A percentile compares a stretch with the other conserved stretches of the same genome.
These are phyloP conservation scores for Chlamydomonas asymmetrica DNA, from an alignment of 139 green algal species.

Conservation along the genomic window DNA sequence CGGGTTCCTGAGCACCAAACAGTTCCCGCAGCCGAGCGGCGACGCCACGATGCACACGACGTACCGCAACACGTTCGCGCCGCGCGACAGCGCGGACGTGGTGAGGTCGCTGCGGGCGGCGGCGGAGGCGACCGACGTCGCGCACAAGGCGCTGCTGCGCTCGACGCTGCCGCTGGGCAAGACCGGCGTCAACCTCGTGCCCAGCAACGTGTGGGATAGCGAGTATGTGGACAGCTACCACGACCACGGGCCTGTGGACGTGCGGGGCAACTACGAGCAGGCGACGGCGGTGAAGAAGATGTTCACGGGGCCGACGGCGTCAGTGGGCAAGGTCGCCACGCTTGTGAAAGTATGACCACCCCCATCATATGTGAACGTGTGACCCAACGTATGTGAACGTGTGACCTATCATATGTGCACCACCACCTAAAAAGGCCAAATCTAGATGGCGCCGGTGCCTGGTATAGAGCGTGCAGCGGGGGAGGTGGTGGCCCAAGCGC, in stretches of 20 bases:
- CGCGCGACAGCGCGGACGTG: constrained; percentile 5
- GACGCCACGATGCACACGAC: constrained; percentile 10
- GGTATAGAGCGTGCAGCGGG: no score
- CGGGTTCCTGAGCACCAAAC: not conserved
- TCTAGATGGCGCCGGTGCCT: no score
- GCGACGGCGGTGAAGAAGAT: constrained; percentile 4
- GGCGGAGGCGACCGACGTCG: not conserved
- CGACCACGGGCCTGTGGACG: not conserved
- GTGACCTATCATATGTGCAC: no score
- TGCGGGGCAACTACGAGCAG: not conserved
- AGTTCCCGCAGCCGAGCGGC: constrained; percentile 8
- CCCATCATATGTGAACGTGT: no score
- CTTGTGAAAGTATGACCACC: no score
- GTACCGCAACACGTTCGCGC: constrained; percentile 12
- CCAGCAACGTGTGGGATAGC: constrained; percentile 4
- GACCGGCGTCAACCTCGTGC: constrained; percentile 7
- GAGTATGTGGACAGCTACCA: constrained; percentile 18
- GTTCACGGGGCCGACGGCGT: constrained; percentile 8
- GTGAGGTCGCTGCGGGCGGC: not conserved
- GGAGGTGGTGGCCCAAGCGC: no score
- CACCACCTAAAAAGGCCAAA: no score
- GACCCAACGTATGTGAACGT: no score
- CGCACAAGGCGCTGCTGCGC: not conserved
- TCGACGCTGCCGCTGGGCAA: constrained; percentile 16
- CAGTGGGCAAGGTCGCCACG: not conserved